Evolutionary conservation across 1,139 yeast genomes (phyloP), one percentile per base, ranked within the genome.

Genomic region (Wickerhamomyces sp.): DNA sequence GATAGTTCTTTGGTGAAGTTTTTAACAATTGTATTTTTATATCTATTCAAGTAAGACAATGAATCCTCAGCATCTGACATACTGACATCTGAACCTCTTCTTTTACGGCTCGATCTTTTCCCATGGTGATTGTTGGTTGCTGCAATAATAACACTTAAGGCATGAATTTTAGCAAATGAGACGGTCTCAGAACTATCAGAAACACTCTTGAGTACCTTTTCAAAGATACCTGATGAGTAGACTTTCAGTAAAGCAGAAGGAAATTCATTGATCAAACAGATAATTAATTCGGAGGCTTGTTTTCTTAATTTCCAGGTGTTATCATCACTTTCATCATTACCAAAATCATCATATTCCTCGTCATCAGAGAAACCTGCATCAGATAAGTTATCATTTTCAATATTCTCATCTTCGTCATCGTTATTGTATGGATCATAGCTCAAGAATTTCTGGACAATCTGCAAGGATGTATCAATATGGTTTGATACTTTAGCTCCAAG

Each of bases 291-390:
- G 2, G 79, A 73, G 0, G 89, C 68, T 46, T 74, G 75, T 37
- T 78, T 70, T 48, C 95, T 71, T 34, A 88, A 62, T 54, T 81
- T 82, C 88, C 94, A 84, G 1, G 87, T 78, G 30, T 80, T 78
- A 54, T 84, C 90, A 39, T 71, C 79, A 38, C 70, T 76, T 33
- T 73, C 75, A 29, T 60, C 68, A 10, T 67, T 69, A 29, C 31
- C 31, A 23, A 66, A 73, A 32, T 66, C 68, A 27, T 68, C 75
- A 34, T 65, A 68, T n/a, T 72, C 79, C 13, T 67, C 72, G 26
- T 73, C 78, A 58, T 69, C 59, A 14, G 58, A 61, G 36, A 51
- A 59, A 6, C 54, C 62, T 13, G 50, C 60, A 27, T 56, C 65
- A 13, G 57, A 58, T 13, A 52, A 56, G 14, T 54, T 57, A 18